Conservation (phyloP, 345 rosid species). For the Eucalyptus regnans region DNA sequence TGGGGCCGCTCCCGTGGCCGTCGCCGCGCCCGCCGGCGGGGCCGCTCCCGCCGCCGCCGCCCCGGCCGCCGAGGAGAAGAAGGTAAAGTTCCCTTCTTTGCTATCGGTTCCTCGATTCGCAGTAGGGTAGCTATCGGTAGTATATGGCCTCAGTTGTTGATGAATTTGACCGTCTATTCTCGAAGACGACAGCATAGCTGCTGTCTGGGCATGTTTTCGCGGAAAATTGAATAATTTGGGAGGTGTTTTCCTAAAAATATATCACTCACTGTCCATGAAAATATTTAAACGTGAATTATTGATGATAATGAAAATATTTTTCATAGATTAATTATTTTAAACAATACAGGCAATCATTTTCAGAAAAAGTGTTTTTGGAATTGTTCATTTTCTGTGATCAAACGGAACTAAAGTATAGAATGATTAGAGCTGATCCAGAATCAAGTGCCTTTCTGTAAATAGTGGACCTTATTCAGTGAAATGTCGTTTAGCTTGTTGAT, state of each 20-base stretch:
- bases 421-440: not conserved
- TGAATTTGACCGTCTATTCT: not conserved
- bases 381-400: no score
- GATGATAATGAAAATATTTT: rapidly evolving
- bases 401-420: not conserved
- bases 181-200: not conserved
- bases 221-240: no score
- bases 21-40: conserved; percentile 31
- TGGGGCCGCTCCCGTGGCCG: conserved; percentile 33
- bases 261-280: no score
- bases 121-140: not conserved
- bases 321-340: no score
- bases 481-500: not conserved
- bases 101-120: not conserved
- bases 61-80: conserved; percentile 72
- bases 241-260: rapidly evolving
- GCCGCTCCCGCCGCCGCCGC: conserved; percentile 39
- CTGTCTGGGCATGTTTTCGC: not conserved
- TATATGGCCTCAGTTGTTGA: not conserved
- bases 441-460: not conserved
- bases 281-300: no score
- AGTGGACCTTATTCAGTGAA: not conserved
- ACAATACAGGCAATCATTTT: rapidly evolving
- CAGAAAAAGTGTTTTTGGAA: no score
- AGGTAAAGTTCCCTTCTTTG: conserved; percentile 19